Conservation (phyloP, 306 rosid genomes). For the Fagus sylvatica region DNA sequence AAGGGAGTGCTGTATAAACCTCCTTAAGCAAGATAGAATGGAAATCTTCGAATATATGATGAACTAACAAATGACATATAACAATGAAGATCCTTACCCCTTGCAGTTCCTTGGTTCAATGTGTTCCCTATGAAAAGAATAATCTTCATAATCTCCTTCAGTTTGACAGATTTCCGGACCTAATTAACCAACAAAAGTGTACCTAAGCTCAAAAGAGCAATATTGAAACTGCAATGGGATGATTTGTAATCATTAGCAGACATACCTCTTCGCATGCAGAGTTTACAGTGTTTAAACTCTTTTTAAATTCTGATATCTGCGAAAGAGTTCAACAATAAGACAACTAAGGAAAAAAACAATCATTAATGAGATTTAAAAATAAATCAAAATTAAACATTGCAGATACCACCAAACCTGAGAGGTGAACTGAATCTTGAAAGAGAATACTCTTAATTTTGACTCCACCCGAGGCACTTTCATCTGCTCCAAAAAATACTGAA, state of each 20-base stretch:
- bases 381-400: conserved; percentile 23
- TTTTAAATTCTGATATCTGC: conserved; percentile 85
- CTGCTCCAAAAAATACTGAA: conserved; percentile 87
- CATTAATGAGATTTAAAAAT: conserved; percentile 1
- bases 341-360: conserved; percentile 18
- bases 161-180: conserved; percentile 76
- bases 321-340: conserved; percentile 29
- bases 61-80: conserved; percentile 15
- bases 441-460: conserved; percentile 88
- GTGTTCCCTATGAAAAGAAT: conserved; percentile 91
- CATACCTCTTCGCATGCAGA: conserved; percentile 90
- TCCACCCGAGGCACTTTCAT: conserved; percentile 99
- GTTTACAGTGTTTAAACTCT: conserved; percentile 73
- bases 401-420: conserved; percentile 76
- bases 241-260: conserved; percentile 20
- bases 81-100: conserved; percentile 56
- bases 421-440: conserved; percentile 91
- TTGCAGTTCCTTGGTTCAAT: conserved; percentile 96
- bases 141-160: conserved; percentile 87
- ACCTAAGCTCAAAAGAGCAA: conserved; percentile 30
- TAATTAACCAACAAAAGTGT: conserved; percentile 36
- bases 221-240: conserved; percentile 18
- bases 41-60: conserved; percentile 14
- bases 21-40: not conserved
- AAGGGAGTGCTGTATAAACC: not conserved